Evolutionary conservation across 176 grass and related monocot genomes (phyloP).

Genomic region (Oryza longistaminata): DNA sequence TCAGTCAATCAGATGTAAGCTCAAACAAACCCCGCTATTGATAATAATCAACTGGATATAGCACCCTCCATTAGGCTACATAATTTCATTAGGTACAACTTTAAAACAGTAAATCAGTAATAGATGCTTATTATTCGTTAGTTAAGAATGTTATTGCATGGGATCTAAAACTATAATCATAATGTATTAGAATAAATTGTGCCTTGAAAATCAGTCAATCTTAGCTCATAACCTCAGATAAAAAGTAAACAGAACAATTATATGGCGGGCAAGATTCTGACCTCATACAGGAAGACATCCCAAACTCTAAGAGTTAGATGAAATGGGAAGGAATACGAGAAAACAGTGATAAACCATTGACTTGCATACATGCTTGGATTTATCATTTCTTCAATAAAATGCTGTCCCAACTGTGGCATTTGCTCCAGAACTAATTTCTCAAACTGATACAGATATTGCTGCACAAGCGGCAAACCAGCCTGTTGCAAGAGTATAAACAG

Average conservation of each 20-base stretch:
- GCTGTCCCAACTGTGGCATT: slow-evolving; percentile 82
- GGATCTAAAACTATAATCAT: not conserved
- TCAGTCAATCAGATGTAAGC: not conserved
- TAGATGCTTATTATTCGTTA: not conserved
- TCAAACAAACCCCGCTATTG: not conserved
- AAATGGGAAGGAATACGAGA: slow-evolving; percentile 90
- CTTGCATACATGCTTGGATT: slow-evolving; percentile 98
- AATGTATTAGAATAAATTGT: not conserved
- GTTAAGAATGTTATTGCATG: not conserved
- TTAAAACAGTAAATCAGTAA: not conserved
- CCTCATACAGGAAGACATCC: slow-evolving; percentile 98
- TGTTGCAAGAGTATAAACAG: slow-evolving; percentile 48
- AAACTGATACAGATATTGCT: slow-evolving; percentile 84
- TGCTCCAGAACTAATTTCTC: slow-evolving; percentile 85
- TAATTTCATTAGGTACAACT: not conserved
- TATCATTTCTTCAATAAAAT: slow-evolving; percentile 96
- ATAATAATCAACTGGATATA: not conserved
- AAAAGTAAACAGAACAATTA: slow-evolving; percentile 1
- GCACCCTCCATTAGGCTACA: not conserved
- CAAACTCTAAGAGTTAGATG: slow-evolving; percentile 85
- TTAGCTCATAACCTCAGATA: not conserved
- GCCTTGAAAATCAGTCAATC: slow-evolving; percentile 18
- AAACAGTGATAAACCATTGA: slow-evolving; percentile 99
- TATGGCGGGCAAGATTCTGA: slow-evolving; percentile 40
- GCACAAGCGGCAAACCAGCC: slow-evolving; percentile 83